Evolutionary conservation across 2,329 filamentous ascomycete genomes (phyloP), one percentile per base, ranked within the genome.

Genomic region (Calonectria hawksworthii): DNA sequence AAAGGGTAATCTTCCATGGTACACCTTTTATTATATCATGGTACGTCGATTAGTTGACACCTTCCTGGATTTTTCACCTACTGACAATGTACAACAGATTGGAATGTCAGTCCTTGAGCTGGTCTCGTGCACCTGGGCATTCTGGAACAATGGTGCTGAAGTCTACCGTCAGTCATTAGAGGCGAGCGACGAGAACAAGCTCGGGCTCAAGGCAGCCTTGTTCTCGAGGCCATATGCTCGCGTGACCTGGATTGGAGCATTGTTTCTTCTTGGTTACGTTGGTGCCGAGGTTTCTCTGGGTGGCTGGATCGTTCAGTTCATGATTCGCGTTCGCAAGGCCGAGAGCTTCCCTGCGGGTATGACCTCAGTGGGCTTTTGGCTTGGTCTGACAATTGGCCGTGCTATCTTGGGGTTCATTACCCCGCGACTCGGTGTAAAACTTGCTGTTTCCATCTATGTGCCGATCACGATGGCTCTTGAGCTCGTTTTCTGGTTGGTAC

Each of bases 271-370:
- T 14, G 90, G 91, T 38, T 96, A 96, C 80, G 93, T 96, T 0
- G 95, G 95, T 10, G 88, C 92, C 1, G 94, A 97, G 83, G 93
- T 94, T 56, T 92, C 93, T 0, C 88, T 96, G 0, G 94, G 94
- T 26, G 95, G 95, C 7, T 97, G 95, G 95, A 94, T 97, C 72
- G 93, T 96, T 68, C 92, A 93, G 7, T 96, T 97, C 83, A 96
- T 97, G 94, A 92, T 95, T 32, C 89, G 92, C 41, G 92, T 95
- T 8, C 90, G 95, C 8, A 84, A 92, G n/a, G 94, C 92, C 1
- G 89, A 86, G 4, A 85, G 91, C 0, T 96, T 96, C 78, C 90
- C 91, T 0, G 92, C 92, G 32, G 94, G 94, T 13, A 94, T 96
- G 88, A 92, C 92, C 0, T 92, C 93, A 0, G 95, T 94, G 2